These are phyloP conservation scores for Nicotiana undulata DNA, from an alignment of 257 asterid genomes.

Conservation along the genomic window DNA sequence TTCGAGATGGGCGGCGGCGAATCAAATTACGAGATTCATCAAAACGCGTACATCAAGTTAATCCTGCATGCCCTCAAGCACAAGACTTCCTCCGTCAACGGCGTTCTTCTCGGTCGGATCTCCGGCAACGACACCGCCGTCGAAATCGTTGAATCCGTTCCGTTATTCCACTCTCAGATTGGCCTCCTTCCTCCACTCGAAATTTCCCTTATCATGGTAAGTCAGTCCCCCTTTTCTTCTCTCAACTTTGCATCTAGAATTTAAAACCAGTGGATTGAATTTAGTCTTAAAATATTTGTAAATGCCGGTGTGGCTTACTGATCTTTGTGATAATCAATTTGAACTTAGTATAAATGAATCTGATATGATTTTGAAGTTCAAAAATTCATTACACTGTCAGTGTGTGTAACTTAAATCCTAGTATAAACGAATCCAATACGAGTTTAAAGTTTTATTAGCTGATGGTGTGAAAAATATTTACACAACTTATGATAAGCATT, in stretches of 20 bases:
- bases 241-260: not conserved
- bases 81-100: conserved; percentile 80
- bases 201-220: conserved; percentile 81
- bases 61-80: conserved; percentile 88
- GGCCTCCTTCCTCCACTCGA: conserved; percentile 90
- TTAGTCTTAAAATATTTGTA: too few relatives aligned
- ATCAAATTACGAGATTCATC: conserved; percentile 72
- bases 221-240: conserved; percentile 10
- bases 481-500: too few relatives aligned
- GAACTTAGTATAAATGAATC: too few relatives aligned
- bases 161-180: conserved; percentile 94
- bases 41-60: conserved; percentile 83
- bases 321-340: too few relatives aligned
- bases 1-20: conserved; percentile 37
- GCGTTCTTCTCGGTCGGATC: conserved; percentile 71
- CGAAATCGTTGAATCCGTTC: conserved; percentile 80
- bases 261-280: not conserved
- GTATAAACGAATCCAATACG: too few relatives aligned
- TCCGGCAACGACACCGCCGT: conserved; percentile 40
- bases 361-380: too few relatives aligned
- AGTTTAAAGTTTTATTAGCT: too few relatives aligned
- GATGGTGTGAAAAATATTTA: too few relatives aligned
- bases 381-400: too few relatives aligned
- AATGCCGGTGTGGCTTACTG: too few relatives aligned
- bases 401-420: too few relatives aligned